These are phyloP conservation scores for Globisporangium carolinianum DNA, from an alignment of 352 stramenopile genomes.

Conservation along the genomic window DNA sequence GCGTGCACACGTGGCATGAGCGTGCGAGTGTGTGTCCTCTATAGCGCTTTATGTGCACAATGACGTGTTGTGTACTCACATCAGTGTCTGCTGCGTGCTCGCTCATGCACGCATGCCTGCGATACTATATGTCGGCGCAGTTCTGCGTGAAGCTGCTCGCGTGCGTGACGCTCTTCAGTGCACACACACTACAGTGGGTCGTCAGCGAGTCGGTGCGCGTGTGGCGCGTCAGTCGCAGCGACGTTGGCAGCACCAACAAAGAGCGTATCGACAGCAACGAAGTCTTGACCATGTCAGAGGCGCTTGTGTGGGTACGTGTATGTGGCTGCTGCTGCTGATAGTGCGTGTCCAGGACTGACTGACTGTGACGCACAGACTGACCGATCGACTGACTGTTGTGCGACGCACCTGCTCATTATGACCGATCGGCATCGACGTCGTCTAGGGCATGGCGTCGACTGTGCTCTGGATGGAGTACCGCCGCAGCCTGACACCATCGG, in stretches of 20 bases:
- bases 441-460: constrained; percentile 31
- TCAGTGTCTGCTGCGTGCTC: too few relatives aligned
- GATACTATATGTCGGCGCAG: constrained; percentile 12
- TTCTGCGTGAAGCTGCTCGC: constrained; percentile 60
- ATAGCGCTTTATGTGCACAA: too few relatives aligned
- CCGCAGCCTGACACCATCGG: constrained; percentile 44
- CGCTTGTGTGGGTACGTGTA: constrained; percentile 44
- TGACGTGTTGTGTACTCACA: too few relatives aligned
- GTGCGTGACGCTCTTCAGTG: constrained; percentile 34
- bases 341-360: too few relatives aligned
- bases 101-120: too few relatives aligned
- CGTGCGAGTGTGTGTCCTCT: not conserved
- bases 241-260: constrained; percentile 13
- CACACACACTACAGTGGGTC: constrained; percentile 44
- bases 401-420: not conserved
- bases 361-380: too few relatives aligned
- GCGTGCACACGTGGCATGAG: too few relatives aligned
- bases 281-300: constrained; percentile 47
- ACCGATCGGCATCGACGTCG: too few relatives aligned
- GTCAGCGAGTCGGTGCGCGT: constrained; percentile 29
- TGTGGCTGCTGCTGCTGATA: not conserved
- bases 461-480: constrained; percentile 79
- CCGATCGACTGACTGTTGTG: not conserved
- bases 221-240: constrained; percentile 1
- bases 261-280: constrained; percentile 19